These are phyloP conservation scores for Poteriospumella lacustris DNA, from an alignment of 108 stramenopile genomes.

Conservation along the genomic window DNA sequence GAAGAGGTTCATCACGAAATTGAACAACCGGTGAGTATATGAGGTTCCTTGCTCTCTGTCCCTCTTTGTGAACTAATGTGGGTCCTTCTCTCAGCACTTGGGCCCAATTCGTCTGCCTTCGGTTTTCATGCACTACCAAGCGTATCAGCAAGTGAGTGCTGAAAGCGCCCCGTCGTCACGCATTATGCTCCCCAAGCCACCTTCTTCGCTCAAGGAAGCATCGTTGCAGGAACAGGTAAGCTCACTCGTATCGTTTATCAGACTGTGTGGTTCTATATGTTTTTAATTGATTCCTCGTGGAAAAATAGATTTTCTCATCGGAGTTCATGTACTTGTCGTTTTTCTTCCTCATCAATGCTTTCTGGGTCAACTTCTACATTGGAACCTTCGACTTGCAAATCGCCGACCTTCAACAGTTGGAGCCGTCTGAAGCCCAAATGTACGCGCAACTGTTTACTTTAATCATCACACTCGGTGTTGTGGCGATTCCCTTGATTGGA, in stretches of 20 bases:
- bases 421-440: background rate
- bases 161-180: background rate
- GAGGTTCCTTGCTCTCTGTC: background rate
- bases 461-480: conserved; percentile 50
- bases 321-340: conserved; percentile 41
- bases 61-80: background rate
- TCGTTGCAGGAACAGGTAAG: conserved; percentile 44
- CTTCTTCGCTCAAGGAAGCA: conserved; percentile 24
- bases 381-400: conserved; percentile 41
- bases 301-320: background rate
- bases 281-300: background rate
- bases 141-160: no score
- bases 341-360: conserved; percentile 43
- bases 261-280: background rate
- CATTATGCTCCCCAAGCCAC: background rate
- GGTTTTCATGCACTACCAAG: conserved; percentile 22
- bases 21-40: conserved; percentile 6
- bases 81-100: background rate
- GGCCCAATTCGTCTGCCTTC: conserved; percentile 24
- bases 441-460: conserved; percentile 34
- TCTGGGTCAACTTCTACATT: conserved; percentile 54
- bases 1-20: background rate
- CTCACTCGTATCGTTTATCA: background rate
- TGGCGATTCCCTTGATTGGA: conserved; percentile 48
- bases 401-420: background rate